A percentile compares a stretch with the other conserved stretches of the same genome.
phyloP scores from a whole-genome alignment of 805 yeast genomes.

The Cyberlindnera mycetangii region DNA sequence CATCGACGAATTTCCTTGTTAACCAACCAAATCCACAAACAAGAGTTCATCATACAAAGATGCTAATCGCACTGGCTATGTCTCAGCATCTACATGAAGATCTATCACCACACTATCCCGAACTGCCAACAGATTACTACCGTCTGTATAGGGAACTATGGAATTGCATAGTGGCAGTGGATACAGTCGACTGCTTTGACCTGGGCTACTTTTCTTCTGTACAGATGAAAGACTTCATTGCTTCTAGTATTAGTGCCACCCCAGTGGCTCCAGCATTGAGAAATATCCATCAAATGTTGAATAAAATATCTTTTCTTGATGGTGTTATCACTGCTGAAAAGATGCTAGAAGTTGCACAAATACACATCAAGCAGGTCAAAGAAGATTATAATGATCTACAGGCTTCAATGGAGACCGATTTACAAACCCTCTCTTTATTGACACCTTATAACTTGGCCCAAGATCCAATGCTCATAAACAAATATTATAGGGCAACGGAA shows the following conservation, averaged over 20 bases:
- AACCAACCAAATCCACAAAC: neutral
- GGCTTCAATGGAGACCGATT: neutral
- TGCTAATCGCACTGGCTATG: neutral
- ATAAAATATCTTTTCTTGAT: neutral
- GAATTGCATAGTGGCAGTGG: neutral
- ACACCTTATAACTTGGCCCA: neutral
- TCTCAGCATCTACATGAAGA: conserved; percentile 1
- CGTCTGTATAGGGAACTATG: neutral
- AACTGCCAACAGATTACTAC: neutral
- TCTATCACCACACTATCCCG: neutral
- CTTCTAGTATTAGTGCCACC: neutral
- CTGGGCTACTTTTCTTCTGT: neutral
- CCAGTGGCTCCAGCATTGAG: neutral
- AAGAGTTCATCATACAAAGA: neutral
- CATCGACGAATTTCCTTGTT: neutral
- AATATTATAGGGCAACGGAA: neutral
- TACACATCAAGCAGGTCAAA: neutral
- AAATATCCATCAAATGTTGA: neutral
- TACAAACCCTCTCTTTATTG: neutral
- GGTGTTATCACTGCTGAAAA: conserved; percentile 1
- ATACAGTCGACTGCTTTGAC: neutral
- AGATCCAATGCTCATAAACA: neutral
- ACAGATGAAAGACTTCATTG: neutral
- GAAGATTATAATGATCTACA: neutral
- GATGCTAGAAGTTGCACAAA: neutral